Percentiles rank a stretch among this genome's conserved stretches.
These are phyloP conservation scores for Tulasnella sp. DNA, from an alignment of 768 basidiomycete species.

Conservation along the genomic window DNA sequence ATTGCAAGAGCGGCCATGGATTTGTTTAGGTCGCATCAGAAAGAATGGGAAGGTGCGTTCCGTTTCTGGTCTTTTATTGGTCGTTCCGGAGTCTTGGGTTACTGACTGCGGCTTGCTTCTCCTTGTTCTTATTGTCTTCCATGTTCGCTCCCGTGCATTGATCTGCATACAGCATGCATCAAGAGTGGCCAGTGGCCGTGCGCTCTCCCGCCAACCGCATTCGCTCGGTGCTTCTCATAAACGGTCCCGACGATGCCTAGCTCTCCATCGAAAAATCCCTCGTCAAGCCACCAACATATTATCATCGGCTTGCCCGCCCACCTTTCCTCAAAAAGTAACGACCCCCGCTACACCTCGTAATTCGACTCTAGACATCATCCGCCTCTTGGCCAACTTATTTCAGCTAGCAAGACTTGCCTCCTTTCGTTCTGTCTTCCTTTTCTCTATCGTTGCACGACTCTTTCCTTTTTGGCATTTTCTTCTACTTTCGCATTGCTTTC, in stretches of 20 bases:
- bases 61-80: background rate
- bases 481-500: no score
- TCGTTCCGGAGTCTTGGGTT: background rate
- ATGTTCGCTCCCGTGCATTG: no score
- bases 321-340: no score
- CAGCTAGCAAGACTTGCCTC: no score
- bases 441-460: no score
- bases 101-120: background rate
- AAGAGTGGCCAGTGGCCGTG: conserved; percentile 10
- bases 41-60: conserved; percentile 10
- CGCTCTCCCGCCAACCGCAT: conserved; percentile 11
- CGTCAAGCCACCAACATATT: background rate
- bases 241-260: background rate
- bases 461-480: no score
- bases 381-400: no score
- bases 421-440: no score
- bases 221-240: conserved; percentile 13
- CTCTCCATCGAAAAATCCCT: background rate
- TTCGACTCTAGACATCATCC: no score
- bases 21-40: conserved; percentile 4
- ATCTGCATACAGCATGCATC: conserved; percentile 12
- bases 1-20: background rate
- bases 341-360: no score
- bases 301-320: no score
- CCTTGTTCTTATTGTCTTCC: background rate